phyloP scores from a whole-genome alignment of 305 asterid genomes.

The Fraxinus velutina region DNA sequence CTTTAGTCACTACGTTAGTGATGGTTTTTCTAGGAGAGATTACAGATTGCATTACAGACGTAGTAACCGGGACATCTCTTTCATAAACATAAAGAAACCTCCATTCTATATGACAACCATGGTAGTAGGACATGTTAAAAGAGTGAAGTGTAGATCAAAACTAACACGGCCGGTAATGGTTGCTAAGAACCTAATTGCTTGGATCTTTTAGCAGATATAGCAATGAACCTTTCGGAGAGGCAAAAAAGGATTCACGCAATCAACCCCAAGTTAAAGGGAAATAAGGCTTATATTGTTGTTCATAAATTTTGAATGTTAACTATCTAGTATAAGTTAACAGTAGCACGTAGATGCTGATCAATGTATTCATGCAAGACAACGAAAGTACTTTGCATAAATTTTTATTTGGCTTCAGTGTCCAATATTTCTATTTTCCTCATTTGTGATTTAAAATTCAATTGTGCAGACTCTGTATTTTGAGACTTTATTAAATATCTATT shows the following conservation, averaged over 20 bases:
- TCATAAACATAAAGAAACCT: background rate
- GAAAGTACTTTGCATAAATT: conserved; percentile 9
- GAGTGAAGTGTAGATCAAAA: background rate
- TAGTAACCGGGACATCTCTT: background rate
- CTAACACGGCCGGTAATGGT: background rate
- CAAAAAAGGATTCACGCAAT: background rate
- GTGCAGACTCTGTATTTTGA: conserved; percentile 1
- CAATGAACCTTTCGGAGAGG: background rate
- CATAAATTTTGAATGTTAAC: background rate
- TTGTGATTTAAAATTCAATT: background rate
- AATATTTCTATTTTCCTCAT: background rate
- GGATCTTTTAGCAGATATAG: background rate
- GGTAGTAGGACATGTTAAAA: background rate
- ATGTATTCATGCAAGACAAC: background rate
- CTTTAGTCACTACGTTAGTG: background rate
- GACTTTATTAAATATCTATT: conserved; percentile 15
- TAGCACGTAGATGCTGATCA: background rate
- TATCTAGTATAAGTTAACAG: background rate
- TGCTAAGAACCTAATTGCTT: background rate
- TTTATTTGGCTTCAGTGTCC: conserved; percentile 12
- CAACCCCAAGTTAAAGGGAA: background rate
- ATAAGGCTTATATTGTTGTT: background rate
- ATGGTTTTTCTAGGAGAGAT: background rate
- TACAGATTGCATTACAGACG: background rate
- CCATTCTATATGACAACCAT: background rate